Percentiles rank a stretch among this genome's conserved stretches.
Evolutionary conservation across 1,284 basidiomycete genomes (phyloP).

Genomic region (Marasmius fiardii): DNA sequence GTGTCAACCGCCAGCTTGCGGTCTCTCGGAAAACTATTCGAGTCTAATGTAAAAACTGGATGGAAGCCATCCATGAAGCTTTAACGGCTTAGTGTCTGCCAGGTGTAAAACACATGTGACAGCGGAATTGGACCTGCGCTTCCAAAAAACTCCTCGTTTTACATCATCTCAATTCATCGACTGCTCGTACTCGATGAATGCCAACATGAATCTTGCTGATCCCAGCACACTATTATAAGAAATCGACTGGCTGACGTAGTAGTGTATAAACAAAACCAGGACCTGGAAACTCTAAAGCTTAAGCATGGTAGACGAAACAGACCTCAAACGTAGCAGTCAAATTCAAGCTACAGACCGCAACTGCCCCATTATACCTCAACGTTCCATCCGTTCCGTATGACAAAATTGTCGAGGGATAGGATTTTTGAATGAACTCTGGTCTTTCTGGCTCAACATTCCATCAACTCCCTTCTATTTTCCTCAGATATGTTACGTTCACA

Average conservation of each 20-base stretch:
- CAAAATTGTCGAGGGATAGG: background rate
- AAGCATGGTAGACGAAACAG: background rate
- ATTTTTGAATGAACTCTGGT: too few relatives aligned
- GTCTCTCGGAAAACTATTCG: too few relatives aligned
- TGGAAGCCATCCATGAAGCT: too few relatives aligned
- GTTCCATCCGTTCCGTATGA: conserved; percentile 1
- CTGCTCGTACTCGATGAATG: conserved; percentile 11
- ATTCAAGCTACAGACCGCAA: conserved; percentile 4
- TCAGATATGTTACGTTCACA: too few relatives aligned
- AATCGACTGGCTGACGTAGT: conserved; percentile 8
- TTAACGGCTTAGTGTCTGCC: too few relatives aligned
- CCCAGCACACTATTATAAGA: conserved; percentile 6
- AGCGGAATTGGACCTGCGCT: too few relatives aligned
- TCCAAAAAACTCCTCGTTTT: too few relatives aligned
- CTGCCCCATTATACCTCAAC: conserved; percentile 3
- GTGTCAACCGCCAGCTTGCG: too few relatives aligned
- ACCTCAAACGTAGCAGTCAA: conserved; percentile 7
- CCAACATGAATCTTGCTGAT: conserved; percentile 6
- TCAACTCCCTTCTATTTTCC: background rate
- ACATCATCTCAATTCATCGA: too few relatives aligned
- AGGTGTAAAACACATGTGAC: too few relatives aligned
- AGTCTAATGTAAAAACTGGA: too few relatives aligned
- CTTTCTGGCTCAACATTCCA: background rate
- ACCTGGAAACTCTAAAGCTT: too few relatives aligned
- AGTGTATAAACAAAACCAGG: background rate